Base-by-base conservation (phyloP, 73 alveolate genomes). In the Paramecium pentaurelia region DNA sequence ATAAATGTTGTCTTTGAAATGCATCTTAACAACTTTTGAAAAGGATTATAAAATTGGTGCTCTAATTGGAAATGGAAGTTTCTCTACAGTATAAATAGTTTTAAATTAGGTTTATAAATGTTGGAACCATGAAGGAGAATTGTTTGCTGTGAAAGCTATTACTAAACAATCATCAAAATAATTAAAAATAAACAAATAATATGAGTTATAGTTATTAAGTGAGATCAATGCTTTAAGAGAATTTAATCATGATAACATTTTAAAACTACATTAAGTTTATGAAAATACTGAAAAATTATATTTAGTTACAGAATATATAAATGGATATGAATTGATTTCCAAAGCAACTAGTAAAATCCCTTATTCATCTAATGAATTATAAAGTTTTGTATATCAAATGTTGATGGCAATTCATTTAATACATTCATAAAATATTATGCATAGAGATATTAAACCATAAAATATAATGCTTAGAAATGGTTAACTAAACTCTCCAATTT, bases 371-470 rank as follows among this genome's bases (percentile, higher is more conserved):
- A 18, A 8, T 38, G 88, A 75, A 10, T 37, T 75, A 20, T 8
- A 36, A 25, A 27, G 60, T 12, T 75, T 75, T 75, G 40, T 37
- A 14, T 42, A 75, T 75, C 25, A 36, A 22, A 75, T 42, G 64
- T 42, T 75, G 14, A 11, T 38, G 38, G 88, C 88, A n/a, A 30
- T 75, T 3, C 18, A 36, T 8, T 4, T 10, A n/a, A 36, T 75
- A 14, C 88, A 75, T 22, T 10, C 25, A 4, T 22, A 75, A 10
- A 75, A 75, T 18, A 75, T 75, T 18, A 75, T 75, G 88, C 88
- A 75, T 11, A 75, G 88, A 36, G 88, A 75, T 42, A 75, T 75
- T n/a, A 75, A 75, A 42, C 88, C 88, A 16, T 18, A 75, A 36
- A 75, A 75, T 75, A 75, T 75, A 0, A 36, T 75, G 40, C 9